These are phyloP conservation scores for Plectosphaerella plurivora DNA, from an alignment of 2,329 filamentous ascomycete genomes.

Conservation along the genomic window DNA sequence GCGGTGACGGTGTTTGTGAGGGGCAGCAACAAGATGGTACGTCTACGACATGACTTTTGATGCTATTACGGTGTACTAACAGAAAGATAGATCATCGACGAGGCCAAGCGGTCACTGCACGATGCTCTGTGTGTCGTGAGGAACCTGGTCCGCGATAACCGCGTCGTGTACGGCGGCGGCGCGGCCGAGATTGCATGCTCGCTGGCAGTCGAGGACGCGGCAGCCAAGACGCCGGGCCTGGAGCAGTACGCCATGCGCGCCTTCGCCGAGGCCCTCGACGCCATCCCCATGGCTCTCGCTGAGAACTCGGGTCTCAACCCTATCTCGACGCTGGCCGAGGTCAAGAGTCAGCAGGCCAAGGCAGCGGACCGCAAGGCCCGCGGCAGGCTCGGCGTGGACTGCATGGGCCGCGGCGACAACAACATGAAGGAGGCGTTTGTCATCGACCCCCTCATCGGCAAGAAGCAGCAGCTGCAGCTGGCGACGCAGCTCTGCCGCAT, in stretches of 20 bases:
- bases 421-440: conserved; percentile 98
- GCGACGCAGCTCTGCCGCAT: conserved; percentile 97
- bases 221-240: conserved; percentile 90
- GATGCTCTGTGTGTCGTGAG: conserved; percentile 97
- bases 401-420: conserved; percentile 93
- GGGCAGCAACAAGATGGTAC: conserved; percentile 98
- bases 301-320: conserved; percentile 97
- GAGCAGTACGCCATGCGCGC: conserved; percentile 99
- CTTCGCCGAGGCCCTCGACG: conserved; percentile 90
- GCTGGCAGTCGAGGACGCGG: conserved; percentile 90
- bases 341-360: conserved; percentile 97
- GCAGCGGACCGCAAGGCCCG: conserved; percentile 38
- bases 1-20: conserved; percentile 95
- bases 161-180: conserved; percentile 95
- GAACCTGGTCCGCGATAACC: conserved; percentile 92
- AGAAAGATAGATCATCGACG: conserved; percentile 81
- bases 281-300: conserved; percentile 89
- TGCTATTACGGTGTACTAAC: conserved; percentile 12
- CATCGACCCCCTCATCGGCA: conserved; percentile 96
- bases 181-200: conserved; percentile 97
- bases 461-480: conserved; percentile 93
- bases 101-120: conserved; percentile 95
- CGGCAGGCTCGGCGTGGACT: conserved; percentile 84
- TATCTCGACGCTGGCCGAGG: conserved; percentile 87
- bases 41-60: conserved; percentile 18